A percentile compares a stretch with the other conserved stretches of the same genome.
These are phyloP conservation scores for Coemansia sp. DNA, from an alignment of 192 early-diverging fungal genomes.

Conservation along the genomic window DNA sequence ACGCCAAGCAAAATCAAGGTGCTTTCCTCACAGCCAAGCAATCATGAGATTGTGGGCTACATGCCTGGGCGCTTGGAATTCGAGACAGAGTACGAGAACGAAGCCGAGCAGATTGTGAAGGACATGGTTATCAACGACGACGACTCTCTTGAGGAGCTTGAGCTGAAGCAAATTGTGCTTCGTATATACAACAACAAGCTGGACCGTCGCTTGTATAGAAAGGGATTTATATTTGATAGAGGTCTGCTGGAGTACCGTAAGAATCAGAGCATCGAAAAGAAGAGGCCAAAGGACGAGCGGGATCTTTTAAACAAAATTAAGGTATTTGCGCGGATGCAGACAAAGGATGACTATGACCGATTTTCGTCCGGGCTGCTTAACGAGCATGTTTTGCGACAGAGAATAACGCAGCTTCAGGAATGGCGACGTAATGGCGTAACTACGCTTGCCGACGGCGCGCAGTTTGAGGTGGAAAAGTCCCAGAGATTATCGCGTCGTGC, in stretches of 20 bases:
- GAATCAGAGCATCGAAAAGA: constrained; percentile 75
- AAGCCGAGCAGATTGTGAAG: constrained; percentile 92
- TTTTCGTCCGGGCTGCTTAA: constrained; percentile 69
- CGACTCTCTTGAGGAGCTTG: constrained; percentile 82
- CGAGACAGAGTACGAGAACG: constrained; percentile 95
- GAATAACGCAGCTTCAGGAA: constrained; percentile 85
- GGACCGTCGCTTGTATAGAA: constrained; percentile 76
- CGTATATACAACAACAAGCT: constrained; percentile 91
- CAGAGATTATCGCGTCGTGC: constrained; percentile 52
- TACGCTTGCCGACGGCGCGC: constrained; percentile 67
- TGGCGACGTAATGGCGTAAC: constrained; percentile 88
- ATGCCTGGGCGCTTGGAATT: constrained; percentile 97
- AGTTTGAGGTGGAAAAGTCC: constrained; percentile 71
- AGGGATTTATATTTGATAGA: constrained; percentile 89
- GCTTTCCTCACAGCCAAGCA: constrained; percentile 80
- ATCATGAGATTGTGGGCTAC: constrained; percentile 95
- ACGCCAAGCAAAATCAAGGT: constrained; percentile 57
- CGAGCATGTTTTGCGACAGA: constrained; percentile 74
- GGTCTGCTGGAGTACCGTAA: constrained; percentile 85
- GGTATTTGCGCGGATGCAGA: constrained; percentile 87
- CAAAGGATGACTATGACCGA: constrained; percentile 74
- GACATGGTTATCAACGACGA: constrained; percentile 90
- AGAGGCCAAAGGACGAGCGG: constrained; percentile 83
- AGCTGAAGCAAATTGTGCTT: constrained; percentile 85
- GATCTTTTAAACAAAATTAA: constrained; percentile 77